Base-by-base conservation (phyloP, 129 eudicot species). In the Kitagawia praeruptora region DNA sequence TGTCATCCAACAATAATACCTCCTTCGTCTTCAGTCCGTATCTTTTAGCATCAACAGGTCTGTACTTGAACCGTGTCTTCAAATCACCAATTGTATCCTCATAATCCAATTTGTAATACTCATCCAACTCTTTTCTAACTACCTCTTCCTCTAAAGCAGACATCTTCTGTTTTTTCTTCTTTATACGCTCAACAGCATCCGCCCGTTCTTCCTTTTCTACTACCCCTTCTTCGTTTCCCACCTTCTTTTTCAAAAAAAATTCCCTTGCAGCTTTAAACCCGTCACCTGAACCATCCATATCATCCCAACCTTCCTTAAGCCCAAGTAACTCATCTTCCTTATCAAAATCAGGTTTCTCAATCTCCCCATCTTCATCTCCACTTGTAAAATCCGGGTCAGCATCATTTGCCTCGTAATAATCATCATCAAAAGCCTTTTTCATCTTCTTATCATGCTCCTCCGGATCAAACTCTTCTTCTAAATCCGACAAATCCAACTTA, bases 321-420 rank as follows among this genome's bases (percentile, higher is more conserved):
- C 98, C 98, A 23, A 91, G 91, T 75, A 92, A 83, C 69, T 92
- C 90, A 75, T 93, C 98, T 82, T 93, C 98, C 56, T 86, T 86
- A 5, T 89, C 96, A 78, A 93, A 93, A 70, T 92, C 86, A 0
- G 98, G 98, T 78, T 94, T 94, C 75, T 88, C 84, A 56, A 85
- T 12, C 4, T 69, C 85, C 28, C 66, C 93, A 74, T 92, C 96
- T 76, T 86, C 93, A 42, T 87, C 93, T 6, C 75, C 88, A 74
- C 86, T 90, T 31, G 88, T 94, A 84, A 95, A 95, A 75, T 70
- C 87, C 13, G 98, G 92, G 73, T 91, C 91, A 27, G 77, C 89
- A 79, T 95, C 98, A 28, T 95, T 88, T 0, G 92, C 96, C 27
- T 82, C 80, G 56, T 95, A 95, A 80, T 92, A 95, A 2, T 42